These are phyloP conservation scores for Trichoderma orchidacearum DNA, from an alignment of 495 filamentous ascomycete genomes.

Conservation along the genomic window DNA sequence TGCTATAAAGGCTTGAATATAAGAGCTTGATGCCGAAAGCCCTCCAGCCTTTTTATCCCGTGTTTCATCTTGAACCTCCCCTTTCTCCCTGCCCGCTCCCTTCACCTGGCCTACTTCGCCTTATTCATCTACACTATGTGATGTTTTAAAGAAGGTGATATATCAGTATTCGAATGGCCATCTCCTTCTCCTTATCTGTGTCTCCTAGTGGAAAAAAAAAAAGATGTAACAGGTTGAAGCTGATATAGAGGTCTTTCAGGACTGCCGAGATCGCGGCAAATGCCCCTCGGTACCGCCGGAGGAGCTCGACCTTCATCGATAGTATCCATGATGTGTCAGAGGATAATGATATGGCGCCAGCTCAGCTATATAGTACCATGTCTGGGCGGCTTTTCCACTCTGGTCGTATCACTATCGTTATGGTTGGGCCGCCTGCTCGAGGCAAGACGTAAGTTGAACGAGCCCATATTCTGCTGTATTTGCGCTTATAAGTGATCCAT, in stretches of 20 bases:
- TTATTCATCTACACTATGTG: too few relatives aligned
- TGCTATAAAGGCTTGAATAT: too few relatives aligned
- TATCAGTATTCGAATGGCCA: too few relatives aligned
- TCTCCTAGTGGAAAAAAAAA: too few relatives aligned
- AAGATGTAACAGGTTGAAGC: background rate
- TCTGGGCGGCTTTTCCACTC: slow-evolving; percentile 95
- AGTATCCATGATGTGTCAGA: slow-evolving; percentile 88
- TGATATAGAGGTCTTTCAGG: slow-evolving; percentile 17
- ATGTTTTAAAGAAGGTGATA: too few relatives aligned
- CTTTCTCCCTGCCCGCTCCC: too few relatives aligned
- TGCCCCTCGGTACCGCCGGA: slow-evolving; percentile 67
- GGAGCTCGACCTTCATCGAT: slow-evolving; percentile 92
- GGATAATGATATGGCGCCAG: slow-evolving; percentile 74
- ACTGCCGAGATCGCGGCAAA: slow-evolving; percentile 81
- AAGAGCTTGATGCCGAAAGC: too few relatives aligned
- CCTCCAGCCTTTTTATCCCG: too few relatives aligned
- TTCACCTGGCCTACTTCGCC: too few relatives aligned
- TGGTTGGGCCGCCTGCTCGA: slow-evolving; percentile 88
- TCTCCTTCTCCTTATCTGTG: too few relatives aligned
- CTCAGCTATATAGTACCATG: slow-evolving; percentile 95
- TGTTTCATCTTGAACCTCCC: too few relatives aligned
- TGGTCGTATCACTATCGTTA: slow-evolving; percentile 90
- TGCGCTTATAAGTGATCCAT: slow-evolving; percentile 9
- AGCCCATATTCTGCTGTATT: background rate
- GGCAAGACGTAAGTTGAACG: slow-evolving; percentile 71